A percentile compares a stretch with the other conserved stretches of the same genome.
These are phyloP conservation scores for Arthrobotrys sphaeroides DNA, from an alignment of 2,329 filamentous ascomycete genomes.

Conservation along the genomic window DNA sequence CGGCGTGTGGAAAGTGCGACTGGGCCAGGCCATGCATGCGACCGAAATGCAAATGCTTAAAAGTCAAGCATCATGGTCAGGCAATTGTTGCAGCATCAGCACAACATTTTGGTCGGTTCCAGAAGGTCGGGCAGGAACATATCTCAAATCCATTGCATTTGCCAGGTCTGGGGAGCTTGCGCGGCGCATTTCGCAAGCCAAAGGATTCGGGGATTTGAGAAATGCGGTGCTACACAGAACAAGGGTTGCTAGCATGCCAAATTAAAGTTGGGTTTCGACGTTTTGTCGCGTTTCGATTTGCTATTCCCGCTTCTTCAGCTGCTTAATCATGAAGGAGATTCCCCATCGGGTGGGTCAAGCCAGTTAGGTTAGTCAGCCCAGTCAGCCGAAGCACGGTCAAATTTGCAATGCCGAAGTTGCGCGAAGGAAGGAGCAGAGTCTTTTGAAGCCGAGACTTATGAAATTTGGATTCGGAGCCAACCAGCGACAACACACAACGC, in stretches of 20 bases:
- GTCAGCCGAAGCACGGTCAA: background rate
- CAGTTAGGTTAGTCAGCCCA: background rate
- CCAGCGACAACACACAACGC: too few relatives aligned
- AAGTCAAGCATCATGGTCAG: conserved; percentile 1
- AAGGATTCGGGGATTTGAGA: conserved; percentile 11
- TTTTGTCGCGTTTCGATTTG: background rate
- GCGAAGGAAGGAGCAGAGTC: background rate
- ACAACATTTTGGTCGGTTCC: background rate
- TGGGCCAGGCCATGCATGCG: background rate
- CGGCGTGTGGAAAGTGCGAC: background rate
- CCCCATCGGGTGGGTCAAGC: background rate
- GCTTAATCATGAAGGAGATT: too few relatives aligned
- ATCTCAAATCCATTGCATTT: conserved; percentile 10
- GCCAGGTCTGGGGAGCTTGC: background rate
- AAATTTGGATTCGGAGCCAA: too few relatives aligned
- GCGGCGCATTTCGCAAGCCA: background rate
- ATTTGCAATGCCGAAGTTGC: background rate
- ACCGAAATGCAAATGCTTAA: background rate
- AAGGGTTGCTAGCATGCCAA: background rate
- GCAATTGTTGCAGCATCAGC: conserved; percentile 1
- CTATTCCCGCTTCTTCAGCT: background rate
- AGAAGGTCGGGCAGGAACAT: background rate
- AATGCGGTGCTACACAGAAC: background rate
- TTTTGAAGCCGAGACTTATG: background rate
- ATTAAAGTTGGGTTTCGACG: too few relatives aligned